Evolutionary conservation across 2,329 filamentous ascomycete genomes (phyloP).

Genomic region (Colletotrichum falcatum): DNA sequence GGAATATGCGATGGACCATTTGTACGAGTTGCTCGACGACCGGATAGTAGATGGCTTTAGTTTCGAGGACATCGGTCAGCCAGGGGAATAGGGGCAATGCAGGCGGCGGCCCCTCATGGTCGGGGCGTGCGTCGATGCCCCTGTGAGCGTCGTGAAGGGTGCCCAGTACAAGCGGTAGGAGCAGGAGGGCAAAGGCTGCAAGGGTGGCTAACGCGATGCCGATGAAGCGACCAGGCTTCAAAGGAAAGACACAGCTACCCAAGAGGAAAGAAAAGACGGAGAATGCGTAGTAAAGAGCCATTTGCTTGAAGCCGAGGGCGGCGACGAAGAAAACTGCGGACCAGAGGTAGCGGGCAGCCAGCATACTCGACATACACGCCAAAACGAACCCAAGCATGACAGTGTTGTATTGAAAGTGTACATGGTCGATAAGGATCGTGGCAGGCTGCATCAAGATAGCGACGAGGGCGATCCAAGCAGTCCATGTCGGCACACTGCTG

Average conservation of each 20-base stretch:
- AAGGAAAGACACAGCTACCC: conserved; percentile 84
- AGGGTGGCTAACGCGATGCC: conserved; percentile 81
- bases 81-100: conserved; percentile 72
- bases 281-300: conserved; percentile 97
- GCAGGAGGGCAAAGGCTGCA: conserved; percentile 78
- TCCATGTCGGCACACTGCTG: conserved; percentile 83
- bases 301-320: conserved; percentile 98
- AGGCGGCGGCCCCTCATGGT: conserved; percentile 68
- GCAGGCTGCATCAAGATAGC: conserved; percentile 93
- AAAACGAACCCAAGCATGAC: conserved; percentile 96
- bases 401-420: conserved; percentile 98
- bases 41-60: conserved; percentile 78
- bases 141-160: conserved; percentile 75
- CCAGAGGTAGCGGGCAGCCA: conserved; percentile 88
- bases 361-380: conserved; percentile 87
- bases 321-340: conserved; percentile 93
- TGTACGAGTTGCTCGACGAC: conserved; percentile 83
- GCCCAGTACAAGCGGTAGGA: conserved; percentile 81
- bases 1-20: conserved; percentile 91
- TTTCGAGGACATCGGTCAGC: conserved; percentile 70
- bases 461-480: conserved; percentile 84
- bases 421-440: conserved; percentile 92
- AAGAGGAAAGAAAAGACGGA: conserved; percentile 92
- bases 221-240: conserved; percentile 76
- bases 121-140: conserved; percentile 68